Base-by-base conservation (phyloP, 805 yeast species). In the Starmerella sirachaensis region DNA sequence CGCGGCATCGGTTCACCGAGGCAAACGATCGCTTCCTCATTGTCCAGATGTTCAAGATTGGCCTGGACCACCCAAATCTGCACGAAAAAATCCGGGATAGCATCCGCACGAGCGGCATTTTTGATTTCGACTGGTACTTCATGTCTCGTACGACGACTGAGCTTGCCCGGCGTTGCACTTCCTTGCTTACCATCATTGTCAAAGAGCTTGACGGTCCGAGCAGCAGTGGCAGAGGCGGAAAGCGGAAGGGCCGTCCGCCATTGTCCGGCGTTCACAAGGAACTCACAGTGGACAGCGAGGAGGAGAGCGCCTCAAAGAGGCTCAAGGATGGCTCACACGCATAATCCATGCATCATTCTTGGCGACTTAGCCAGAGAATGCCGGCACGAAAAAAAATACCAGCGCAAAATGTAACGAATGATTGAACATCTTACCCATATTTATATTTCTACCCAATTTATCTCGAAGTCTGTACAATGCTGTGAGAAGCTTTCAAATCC, bases 21-120 rank as follows among this genome's bases (percentile, higher is more conserved):
- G 93, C 79, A 42, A 96, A 88, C 54, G 98, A 88, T 56, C 67
- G 95, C 46, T 88, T 80, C 58, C 62, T 88, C 47, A 60, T 91
- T 40, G 71, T 84, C 6, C 82, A 79, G 61, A 62, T 84, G 55
- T 76, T 78, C 60, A 68, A 78, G 42, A 70, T 72, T 51, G 98
- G 98, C 0, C 58, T 85, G 18, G 94, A 83, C 47, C 64, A 76
- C 16, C 75, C 74, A 6, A 84, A 81, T 47, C 61, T 86, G 6
- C 80, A 74, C 52, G 97, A 88, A 40, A 56, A 69, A 43, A 76
- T 88, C 25, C 69, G 81, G 30, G 81, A 77, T 34, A 71, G 76
- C 18, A 78, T 88, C 32, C 66, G 79, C 40, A 66, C 68, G 14
- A 72, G 78, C 7, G 82, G 86, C 1, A 59, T 82, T 48, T 85